Conservation (phyloP, 2,329 filamentous ascomycete genomes). For the Rhinocladiella mackenziei region DNA sequence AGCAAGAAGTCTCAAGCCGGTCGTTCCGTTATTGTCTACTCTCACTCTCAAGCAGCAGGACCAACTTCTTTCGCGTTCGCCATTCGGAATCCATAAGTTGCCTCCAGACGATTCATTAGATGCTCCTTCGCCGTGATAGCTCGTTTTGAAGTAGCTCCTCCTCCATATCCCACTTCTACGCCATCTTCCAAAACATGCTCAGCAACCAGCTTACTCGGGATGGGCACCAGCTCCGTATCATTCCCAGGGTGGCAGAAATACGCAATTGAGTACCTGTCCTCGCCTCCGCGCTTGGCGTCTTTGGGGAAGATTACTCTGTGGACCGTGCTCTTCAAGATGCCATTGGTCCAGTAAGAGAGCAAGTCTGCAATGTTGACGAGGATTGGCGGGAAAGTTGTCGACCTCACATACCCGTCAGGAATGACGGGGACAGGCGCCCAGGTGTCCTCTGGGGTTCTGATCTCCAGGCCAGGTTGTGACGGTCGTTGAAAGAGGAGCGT, state of each 20-base stretch:
- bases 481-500: conserved; percentile 77
- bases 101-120: conserved; percentile 53
- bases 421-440: conserved; percentile 66
- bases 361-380: conserved; percentile 68
- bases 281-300: conserved; percentile 38
- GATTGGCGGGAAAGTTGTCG: conserved; percentile 61
- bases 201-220: conserved; percentile 52
- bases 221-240: conserved; percentile 49
- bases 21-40: too few relatives aligned
- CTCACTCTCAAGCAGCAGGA: not conserved
- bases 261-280: conserved; percentile 55
- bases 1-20: too few relatives aligned
- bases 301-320: conserved; percentile 76
- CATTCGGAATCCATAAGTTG: conserved; percentile 52
- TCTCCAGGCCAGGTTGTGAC: conserved; percentile 81
- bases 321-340: conserved; percentile 78
- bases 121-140: conserved; percentile 57
- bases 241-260: conserved; percentile 63
- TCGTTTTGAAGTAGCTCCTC: conserved; percentile 36
- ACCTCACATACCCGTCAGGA: conserved; percentile 49
- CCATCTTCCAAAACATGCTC: conserved; percentile 32
- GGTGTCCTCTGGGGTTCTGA: conserved; percentile 57
- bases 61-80: conserved; percentile 14
- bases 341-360: conserved; percentile 84
- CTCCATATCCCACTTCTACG: conserved; percentile 42